A percentile compares a stretch with the other conserved stretches of the same genome.
These are phyloP conservation scores for Aspergillus coremiiformis DNA, from an alignment of 495 filamentous ascomycete species.

Conservation along the genomic window DNA sequence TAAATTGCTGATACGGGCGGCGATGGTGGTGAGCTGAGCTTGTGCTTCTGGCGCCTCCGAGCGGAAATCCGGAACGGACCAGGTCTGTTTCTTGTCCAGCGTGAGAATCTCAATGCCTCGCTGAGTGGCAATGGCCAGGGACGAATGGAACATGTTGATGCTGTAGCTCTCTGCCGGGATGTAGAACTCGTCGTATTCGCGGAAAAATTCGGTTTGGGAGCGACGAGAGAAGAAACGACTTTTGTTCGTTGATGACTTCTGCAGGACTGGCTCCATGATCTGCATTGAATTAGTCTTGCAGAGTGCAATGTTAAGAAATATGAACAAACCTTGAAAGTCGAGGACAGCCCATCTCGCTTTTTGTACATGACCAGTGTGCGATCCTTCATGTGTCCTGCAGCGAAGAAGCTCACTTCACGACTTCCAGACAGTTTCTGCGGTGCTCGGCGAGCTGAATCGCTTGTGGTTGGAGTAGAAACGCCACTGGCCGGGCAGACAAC, in stretches of 20 bases:
- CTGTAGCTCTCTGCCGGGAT: slow-evolving; percentile 93
- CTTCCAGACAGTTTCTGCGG: slow-evolving; percentile 84
- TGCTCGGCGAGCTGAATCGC: slow-evolving; percentile 61
- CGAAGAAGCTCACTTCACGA: slow-evolving; percentile 93
- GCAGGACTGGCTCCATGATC: slow-evolving; percentile 89
- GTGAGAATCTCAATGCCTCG: slow-evolving; percentile 95
- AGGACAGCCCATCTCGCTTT: slow-evolving; percentile 83
- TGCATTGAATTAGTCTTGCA: slow-evolving; percentile 6
- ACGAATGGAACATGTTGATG: slow-evolving; percentile 91
- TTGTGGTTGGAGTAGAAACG: slow-evolving; percentile 42
- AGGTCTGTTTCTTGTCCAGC: slow-evolving; percentile 89
- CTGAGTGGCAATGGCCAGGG: slow-evolving; percentile 81
- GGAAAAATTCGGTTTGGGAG: slow-evolving; percentile 88
- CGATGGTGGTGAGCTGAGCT: slow-evolving; percentile 71
- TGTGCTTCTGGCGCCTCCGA: slow-evolving; percentile 39
- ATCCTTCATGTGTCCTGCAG: slow-evolving; percentile 93
- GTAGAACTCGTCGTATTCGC: slow-evolving; percentile 98
- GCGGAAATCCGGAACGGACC: slow-evolving; percentile 80
- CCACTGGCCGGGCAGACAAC: slow-evolving; percentile 71
- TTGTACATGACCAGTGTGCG: slow-evolving; percentile 92
- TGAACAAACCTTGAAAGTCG: slow-evolving; percentile 68
- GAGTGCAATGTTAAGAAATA: not conserved
- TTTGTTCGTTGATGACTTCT: slow-evolving; percentile 56
- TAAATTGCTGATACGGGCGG: slow-evolving; percentile 67
- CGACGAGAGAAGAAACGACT: slow-evolving; percentile 57